phyloP scores from a whole-genome alignment of 148 eudicot genomes.

The Spergularia bocconei region DNA sequence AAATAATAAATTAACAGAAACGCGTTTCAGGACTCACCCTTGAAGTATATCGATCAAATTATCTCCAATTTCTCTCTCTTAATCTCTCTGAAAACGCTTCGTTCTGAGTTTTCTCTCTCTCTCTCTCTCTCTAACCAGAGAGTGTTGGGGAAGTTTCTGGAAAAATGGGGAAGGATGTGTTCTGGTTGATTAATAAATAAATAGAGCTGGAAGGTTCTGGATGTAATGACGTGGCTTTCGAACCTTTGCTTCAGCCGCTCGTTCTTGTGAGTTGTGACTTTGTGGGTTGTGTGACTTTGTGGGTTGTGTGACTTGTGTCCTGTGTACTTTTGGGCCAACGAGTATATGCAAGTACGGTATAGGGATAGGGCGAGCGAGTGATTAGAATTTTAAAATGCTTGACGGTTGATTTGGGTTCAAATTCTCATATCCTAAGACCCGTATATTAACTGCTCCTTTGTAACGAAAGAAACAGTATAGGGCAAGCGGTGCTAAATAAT shows the following conservation, averaged over 20 bases:
- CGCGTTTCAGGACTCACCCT: not conserved
- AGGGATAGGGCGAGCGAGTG: too few relatives aligned
- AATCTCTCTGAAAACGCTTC: not conserved
- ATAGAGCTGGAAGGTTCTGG: slow-evolving; percentile 20
- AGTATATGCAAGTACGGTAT: too few relatives aligned
- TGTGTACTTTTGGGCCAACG: too few relatives aligned
- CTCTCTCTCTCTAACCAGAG: not conserved
- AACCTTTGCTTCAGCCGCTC: not conserved
- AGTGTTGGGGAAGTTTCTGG: not conserved
- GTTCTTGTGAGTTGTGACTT: not conserved
- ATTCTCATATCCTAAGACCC: too few relatives aligned
- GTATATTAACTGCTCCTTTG: too few relatives aligned
- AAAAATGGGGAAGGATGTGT: not conserved
- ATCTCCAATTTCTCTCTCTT: too few relatives aligned
- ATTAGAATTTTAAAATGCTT: too few relatives aligned
- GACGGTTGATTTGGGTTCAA: too few relatives aligned
- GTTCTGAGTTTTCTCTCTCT: not conserved
- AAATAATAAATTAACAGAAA: too few relatives aligned
- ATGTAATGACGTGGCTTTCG: not conserved
- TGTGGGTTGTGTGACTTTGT: not conserved
- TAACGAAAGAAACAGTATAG: too few relatives aligned
- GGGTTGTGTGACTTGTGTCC: not conserved
- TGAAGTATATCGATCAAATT: slow-evolving; percentile 2
- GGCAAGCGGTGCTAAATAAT: too few relatives aligned
- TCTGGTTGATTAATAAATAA: slow-evolving; percentile 1